Conservation (phyloP, 805 yeast species). For the Ogataea dorogensis region DNA sequence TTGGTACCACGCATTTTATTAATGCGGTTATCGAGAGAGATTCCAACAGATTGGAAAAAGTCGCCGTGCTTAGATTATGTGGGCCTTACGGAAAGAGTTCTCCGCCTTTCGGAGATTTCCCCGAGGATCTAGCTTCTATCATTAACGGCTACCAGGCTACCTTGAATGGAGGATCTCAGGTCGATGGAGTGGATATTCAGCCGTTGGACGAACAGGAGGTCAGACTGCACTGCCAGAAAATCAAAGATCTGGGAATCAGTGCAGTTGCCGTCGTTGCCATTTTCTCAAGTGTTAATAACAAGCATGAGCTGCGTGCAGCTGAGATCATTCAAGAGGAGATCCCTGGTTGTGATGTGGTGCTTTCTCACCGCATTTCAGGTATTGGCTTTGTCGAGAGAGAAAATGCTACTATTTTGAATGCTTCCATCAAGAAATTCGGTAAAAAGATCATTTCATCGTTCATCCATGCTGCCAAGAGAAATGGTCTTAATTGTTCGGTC, state of each 20-base stretch:
- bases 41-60: conserved; percentile 7
- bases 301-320: conserved; percentile 5
- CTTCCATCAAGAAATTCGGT: conserved; percentile 9
- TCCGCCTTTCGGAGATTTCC: conserved; percentile 10
- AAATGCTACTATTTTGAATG: conserved; percentile 9
- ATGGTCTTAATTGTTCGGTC: conserved; percentile 8
- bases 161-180: conserved; percentile 7
- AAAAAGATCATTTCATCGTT: conserved; percentile 6
- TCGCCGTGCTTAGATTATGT: conserved; percentile 5
- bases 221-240: conserved; percentile 3
- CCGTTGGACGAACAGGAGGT: conserved; percentile 5
- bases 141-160: conserved; percentile 8
- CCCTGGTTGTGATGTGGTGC: conserved; percentile 8
- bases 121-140: conserved; percentile 6
- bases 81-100: conserved; percentile 9
- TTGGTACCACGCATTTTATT: conserved; percentile 11
- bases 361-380: conserved; percentile 7
- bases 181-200: conserved; percentile 5
- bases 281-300: conserved; percentile 5
- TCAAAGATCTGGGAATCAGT: conserved; percentile 2
- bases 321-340: conserved; percentile 5
- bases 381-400: conserved; percentile 9
- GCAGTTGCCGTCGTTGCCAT: conserved; percentile 9
- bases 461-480: conserved; percentile 4
- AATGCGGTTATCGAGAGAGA: conserved; percentile 10